Base-by-base conservation (phyloP, 2,329 filamentous ascomycete species). In the Apiospora rasikravindrae region DNA sequence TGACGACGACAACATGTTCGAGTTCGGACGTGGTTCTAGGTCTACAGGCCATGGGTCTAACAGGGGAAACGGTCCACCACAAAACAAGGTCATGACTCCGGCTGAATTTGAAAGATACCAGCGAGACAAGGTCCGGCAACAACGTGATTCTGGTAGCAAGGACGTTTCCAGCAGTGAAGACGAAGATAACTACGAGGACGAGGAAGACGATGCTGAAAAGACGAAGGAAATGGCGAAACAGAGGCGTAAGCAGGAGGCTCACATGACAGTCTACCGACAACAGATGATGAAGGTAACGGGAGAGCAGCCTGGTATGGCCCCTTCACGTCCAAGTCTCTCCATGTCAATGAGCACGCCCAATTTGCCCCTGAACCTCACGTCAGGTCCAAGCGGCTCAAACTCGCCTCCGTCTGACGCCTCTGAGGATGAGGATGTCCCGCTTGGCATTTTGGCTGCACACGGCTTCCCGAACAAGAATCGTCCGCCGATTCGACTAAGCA, bases 221-320 rank as follows among this genome's bases (percentile, higher is more conserved):
- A 90, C 90, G 40, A 92, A 88, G 79, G 88, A 93, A 79, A 87
- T 92, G 67, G 90, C 92, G 24, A 93, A 91, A 80, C 94, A 96
- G 80, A 88, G 95, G 74, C 90, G 91, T 77, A 96, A 95, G 85
- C 95, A 98, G 80, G 94, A 97, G 82, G 95, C 95, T 16, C 94
- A 96, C 80, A 92, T 98, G 86, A 89, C 94, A 1, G 92, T 97
- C 1, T 97, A 97, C 81, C 90, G 95, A 72, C 95, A 98, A 81
- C 93, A 96, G 82, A 98, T 97, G 95, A 97, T 96, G 93, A 97
- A 97, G 83, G 93, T 96, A 42, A 97, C 94, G 0, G 95, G 95
- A 67, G 94, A 96, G 76, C 84, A 90, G 29, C 81, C 87, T 5
- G 81, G 86, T 14, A 83, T 84, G 57, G 76, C 82, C 16, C 81